Evolutionary conservation across 768 basidiomycete species (phyloP).

Genomic region (Termitomyces sp.): DNA sequence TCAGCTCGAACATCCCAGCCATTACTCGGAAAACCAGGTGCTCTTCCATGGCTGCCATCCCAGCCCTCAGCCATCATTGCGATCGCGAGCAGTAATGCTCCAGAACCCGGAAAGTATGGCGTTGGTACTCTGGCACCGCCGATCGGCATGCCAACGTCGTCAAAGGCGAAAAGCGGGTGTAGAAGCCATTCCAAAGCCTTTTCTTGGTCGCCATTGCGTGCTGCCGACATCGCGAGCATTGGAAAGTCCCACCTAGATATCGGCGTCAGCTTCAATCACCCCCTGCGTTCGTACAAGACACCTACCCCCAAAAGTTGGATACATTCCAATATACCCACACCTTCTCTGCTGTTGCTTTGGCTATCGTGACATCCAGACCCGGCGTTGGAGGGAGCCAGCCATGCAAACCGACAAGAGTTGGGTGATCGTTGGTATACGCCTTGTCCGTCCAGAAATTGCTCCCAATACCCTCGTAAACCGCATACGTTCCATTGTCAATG

Average conservation of each 20-base stretch:
- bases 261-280: background rate
- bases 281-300: background rate
- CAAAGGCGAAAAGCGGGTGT: slow-evolving; percentile 51
- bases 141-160: slow-evolving; percentile 58
- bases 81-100: slow-evolving; percentile 44
- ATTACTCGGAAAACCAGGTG: slow-evolving; percentile 25
- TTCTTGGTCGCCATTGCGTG: slow-evolving; percentile 44
- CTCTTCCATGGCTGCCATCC: slow-evolving; percentile 31
- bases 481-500: slow-evolving; percentile 45
- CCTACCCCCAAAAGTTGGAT: slow-evolving; percentile 51
- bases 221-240: slow-evolving; percentile 61
- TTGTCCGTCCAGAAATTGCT: slow-evolving; percentile 49
- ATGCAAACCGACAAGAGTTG: slow-evolving; percentile 49
- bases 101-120: slow-evolving; percentile 58
- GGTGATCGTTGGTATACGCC: slow-evolving; percentile 53
- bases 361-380: slow-evolving; percentile 41
- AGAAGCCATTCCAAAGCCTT: slow-evolving; percentile 54
- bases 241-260: slow-evolving; percentile 55
- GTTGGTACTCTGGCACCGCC: slow-evolving; percentile 52
- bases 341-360: slow-evolving; percentile 47
- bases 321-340: slow-evolving; percentile 54
- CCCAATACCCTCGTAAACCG: slow-evolving; percentile 53
- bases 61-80: slow-evolving; percentile 61
- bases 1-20: slow-evolving; percentile 26
- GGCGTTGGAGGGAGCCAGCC: slow-evolving; percentile 55